Evolutionary conservation across 75 land plant genomes (phyloP), one percentile per base, ranked within the genome.

Genomic region (Picea glauca): DNA sequence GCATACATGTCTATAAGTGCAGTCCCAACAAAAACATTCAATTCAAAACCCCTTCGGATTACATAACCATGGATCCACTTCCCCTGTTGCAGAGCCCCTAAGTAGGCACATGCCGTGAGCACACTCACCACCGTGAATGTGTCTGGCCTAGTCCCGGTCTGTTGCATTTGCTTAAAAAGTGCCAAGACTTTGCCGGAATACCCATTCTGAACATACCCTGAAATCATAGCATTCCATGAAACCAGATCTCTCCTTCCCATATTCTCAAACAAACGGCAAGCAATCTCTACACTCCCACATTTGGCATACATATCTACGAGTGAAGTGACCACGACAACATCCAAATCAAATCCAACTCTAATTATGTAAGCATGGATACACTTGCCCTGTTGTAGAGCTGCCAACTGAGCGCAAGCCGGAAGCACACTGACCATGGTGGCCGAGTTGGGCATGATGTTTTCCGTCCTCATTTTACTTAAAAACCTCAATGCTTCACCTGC

Each of bases 211-310:
- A 84, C 80, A 77, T 83, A 87, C 13, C 86, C 92, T 14, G 81
- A 82, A 58, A 91, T 80, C 89, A 95, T 88, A 5, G 92, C 88
- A 81, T 88, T 91, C 98, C 98, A 95, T 21, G 88, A 74, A 8
- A 93, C 80, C 68, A 84, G n/a, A 76, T 88, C 83, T 73, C 72
- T 85, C 32, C 8, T 73, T 3, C 74, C 60, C 81, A 91, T 78
- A 58, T 77, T n/a, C 40, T 77, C 18, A 65, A 95, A 95, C 21
- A 91, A 62, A n/a, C 59, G 75, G 62, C 75, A 46, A 13, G 98
- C 84, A 67, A 76, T 63, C 6, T 78, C 82, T 7, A 90, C 59
- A 30, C 65, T 65, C 31, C 81, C 82, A 73, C 90, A 90, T 32
- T 89, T 93, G 21, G 86, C 81, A 88, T 92, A 93, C 65, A 86